Conservation (phyloP, 2,329 filamentous ascomycete species). For the Sphaerulina musiva region DNA sequence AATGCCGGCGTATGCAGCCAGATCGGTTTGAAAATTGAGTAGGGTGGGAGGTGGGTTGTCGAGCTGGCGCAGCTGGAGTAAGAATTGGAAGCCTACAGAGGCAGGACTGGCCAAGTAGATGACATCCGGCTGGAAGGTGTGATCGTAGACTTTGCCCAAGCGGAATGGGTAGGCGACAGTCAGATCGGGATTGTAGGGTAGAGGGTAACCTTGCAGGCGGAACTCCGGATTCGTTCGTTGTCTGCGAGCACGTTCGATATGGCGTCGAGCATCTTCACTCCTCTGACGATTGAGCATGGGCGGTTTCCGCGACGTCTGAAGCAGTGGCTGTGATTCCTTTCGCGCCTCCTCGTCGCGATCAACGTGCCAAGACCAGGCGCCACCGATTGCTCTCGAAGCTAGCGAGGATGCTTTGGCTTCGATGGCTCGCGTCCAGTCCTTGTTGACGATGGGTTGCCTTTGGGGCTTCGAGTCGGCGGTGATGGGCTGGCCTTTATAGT, state of each 20-base stretch:
- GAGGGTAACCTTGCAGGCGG: constrained; percentile 57
- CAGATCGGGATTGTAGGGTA: constrained; percentile 66
- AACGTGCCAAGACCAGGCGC: constrained; percentile 32
- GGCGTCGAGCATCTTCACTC: constrained; percentile 24
- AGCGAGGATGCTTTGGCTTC: constrained; percentile 30
- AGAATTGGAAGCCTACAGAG: constrained; percentile 62
- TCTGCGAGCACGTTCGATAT: constrained; percentile 27
- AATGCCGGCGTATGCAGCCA: constrained; percentile 62
- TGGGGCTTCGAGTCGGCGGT: constrained; percentile 23
- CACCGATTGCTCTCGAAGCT: constrained; percentile 31
- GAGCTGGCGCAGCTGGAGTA: constrained; percentile 61
- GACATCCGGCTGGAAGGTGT: constrained; percentile 60
- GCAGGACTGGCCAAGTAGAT: constrained; percentile 66
- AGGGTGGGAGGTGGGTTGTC: constrained; percentile 52
- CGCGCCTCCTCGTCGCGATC: constrained; percentile 21
- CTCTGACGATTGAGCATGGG: constrained; percentile 28
- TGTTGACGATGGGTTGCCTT: constrained; percentile 30
- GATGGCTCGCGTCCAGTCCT: constrained; percentile 31
- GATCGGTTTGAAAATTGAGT: constrained; percentile 66
- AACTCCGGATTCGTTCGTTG: constrained; percentile 45
- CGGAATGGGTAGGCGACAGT: constrained; percentile 64
- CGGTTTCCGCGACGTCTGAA: constrained; percentile 17
- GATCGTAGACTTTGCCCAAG: constrained; percentile 54
- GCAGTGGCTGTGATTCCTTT: constrained; percentile 17
- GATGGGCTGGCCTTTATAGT: constrained; percentile 50